These are phyloP conservation scores for Dinochytrium kinnereticum DNA, from an alignment of 371 early-diverging fungal species.

Conservation along the genomic window DNA sequence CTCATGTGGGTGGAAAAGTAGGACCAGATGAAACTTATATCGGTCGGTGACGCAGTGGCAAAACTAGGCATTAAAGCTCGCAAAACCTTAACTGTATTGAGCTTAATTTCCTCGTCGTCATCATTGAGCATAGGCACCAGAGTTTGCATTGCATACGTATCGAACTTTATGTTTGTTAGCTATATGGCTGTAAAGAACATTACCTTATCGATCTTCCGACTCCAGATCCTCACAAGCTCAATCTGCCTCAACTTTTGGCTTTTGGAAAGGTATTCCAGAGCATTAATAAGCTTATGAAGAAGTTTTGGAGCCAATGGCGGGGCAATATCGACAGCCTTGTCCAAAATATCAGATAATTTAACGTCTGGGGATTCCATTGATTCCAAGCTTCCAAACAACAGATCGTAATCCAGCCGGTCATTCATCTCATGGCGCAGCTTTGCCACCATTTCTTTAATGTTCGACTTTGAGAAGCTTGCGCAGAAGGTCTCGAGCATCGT, in stretches of 20 bases:
- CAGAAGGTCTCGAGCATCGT: conserved; percentile 46
- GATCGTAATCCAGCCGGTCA: conserved; percentile 32
- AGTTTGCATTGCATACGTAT: conserved; percentile 55
- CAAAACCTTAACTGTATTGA: conserved; percentile 43
- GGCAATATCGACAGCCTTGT: conserved; percentile 52
- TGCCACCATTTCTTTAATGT: conserved; percentile 28
- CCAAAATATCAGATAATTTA: conserved; percentile 63
- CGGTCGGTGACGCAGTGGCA: conserved; percentile 35
- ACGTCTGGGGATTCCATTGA: background rate
- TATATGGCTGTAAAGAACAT: background rate
- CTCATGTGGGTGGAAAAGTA: conserved; percentile 44
- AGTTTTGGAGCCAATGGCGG: conserved; percentile 47
- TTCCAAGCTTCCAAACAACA: conserved; percentile 15
- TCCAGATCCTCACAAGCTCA: conserved; percentile 53
- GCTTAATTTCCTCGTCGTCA: conserved; percentile 47
- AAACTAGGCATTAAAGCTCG: conserved; percentile 46
- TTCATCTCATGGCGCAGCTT: conserved; percentile 21
- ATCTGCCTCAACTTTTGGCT: conserved; percentile 44
- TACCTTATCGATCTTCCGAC: conserved; percentile 49
- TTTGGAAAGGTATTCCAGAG: conserved; percentile 49
- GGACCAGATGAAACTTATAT: conserved; percentile 52
- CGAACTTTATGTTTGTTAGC: conserved; percentile 35
- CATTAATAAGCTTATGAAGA: conserved; percentile 49
- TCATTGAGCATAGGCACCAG: conserved; percentile 46
- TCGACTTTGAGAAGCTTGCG: conserved; percentile 6